Evolutionary conservation across 2,329 filamentous ascomycete genomes (phyloP).

Genomic region (Sporothrix protearum): DNA sequence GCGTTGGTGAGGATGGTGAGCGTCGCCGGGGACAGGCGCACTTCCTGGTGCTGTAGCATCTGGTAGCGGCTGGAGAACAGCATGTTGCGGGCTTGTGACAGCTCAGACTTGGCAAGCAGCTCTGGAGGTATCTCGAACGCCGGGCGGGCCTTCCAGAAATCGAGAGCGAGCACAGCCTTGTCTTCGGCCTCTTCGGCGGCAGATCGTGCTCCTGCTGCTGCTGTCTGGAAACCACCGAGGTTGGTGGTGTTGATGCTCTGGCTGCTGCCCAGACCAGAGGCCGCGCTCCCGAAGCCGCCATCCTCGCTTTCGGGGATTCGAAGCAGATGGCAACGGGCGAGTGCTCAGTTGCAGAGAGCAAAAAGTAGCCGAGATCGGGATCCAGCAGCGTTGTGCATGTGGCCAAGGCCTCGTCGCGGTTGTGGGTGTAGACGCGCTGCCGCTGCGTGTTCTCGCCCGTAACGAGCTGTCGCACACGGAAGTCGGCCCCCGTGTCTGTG

Average conservation of each 20-base stretch:
- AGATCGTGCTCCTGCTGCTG: constrained; percentile 10
- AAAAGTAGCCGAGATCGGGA: constrained; percentile 58
- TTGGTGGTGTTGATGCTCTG: not conserved
- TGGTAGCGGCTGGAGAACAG: constrained; percentile 59
- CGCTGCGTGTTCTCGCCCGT: constrained; percentile 55
- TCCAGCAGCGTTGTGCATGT: constrained; percentile 55
- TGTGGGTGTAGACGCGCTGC: constrained; percentile 56
- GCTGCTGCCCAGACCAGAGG: not conserved
- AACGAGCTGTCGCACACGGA: constrained; percentile 58
- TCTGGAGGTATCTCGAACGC: constrained; percentile 29
- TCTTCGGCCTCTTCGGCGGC: constrained; percentile 37
- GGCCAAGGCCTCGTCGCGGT: constrained; percentile 48
- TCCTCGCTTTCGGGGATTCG: constrained; percentile 54
- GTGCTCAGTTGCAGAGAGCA: constrained; percentile 57
- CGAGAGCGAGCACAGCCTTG: constrained; percentile 48
- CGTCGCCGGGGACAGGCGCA: constrained; percentile 67
- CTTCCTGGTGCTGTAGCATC: constrained; percentile 59
- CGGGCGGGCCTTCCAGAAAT: constrained; percentile 48
- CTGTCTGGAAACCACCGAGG: constrained; percentile 30
- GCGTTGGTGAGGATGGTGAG: constrained; percentile 68
- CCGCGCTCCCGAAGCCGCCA: constrained; percentile 36
- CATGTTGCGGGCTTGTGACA: constrained; percentile 46
- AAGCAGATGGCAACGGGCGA: constrained; percentile 59
- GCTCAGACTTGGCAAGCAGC: constrained; percentile 30
- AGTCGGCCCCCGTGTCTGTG: constrained; percentile 57